Conservation (phyloP, 2,329 filamentous ascomycete genomes). For the Fusarium proliferatum region DNA sequence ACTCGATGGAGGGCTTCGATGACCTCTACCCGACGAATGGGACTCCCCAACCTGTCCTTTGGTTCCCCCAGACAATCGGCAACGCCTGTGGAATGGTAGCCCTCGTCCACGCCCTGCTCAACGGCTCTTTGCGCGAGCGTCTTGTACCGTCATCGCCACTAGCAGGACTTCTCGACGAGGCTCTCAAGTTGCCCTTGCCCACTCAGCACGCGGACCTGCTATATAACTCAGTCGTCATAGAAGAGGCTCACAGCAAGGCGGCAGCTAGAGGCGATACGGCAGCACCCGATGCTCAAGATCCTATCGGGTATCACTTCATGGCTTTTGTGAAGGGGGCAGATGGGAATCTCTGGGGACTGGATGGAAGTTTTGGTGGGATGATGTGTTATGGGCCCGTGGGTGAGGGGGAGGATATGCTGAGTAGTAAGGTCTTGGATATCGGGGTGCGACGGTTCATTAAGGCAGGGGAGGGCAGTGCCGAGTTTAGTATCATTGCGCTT, state of each 20-base stretch:
- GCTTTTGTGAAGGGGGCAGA: not conserved
- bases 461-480: not conserved
- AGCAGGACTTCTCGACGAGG: not conserved
- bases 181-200: accelerated
- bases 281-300: accelerated
- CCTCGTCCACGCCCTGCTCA: not conserved
- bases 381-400: not conserved
- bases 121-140: accelerated
- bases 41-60: not conserved
- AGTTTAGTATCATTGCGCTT: not conserved
- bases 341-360: not conserved
- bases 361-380: not conserved
- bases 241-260: not conserved
- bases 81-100: not conserved
- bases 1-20: not conserved
- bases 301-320: not conserved
- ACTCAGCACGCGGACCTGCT: not conserved
- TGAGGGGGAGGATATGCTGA: not conserved
- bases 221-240: not conserved
- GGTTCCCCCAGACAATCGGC: not conserved
- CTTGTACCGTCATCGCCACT: not conserved
- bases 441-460: not conserved
- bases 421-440: not conserved
- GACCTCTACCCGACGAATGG: accelerated
- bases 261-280: not conserved